Conservation (phyloP, 2,329 filamentous ascomycete genomes). For the Sclerotinia spermophila region DNA sequence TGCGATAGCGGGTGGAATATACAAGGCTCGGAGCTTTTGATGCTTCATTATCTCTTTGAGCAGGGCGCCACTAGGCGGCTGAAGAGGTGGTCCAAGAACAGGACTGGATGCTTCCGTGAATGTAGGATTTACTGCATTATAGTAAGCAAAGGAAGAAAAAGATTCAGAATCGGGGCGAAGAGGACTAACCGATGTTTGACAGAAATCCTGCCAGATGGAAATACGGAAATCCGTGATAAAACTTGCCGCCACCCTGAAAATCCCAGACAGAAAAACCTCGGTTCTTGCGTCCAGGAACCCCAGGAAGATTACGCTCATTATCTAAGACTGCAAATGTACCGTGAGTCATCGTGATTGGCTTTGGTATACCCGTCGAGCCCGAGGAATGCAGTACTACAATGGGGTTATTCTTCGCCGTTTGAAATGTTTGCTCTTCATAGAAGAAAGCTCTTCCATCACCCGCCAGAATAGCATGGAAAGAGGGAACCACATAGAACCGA, state of each 20-base stretch:
- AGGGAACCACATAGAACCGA: background rate
- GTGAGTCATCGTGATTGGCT: slow-evolving; percentile 19
- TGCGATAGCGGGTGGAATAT: slow-evolving; percentile 9
- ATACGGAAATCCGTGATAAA: slow-evolving; percentile 15
- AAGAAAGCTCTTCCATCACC: background rate
- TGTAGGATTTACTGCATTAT: slow-evolving; percentile 1
- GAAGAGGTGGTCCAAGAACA: slow-evolving; percentile 15
- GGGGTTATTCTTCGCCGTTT: slow-evolving; percentile 22
- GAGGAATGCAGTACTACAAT: slow-evolving; percentile 20
- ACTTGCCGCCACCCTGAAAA: background rate
- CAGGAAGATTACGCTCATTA: slow-evolving; percentile 6
- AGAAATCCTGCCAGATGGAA: slow-evolving; percentile 19
- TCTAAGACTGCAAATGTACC: slow-evolving; percentile 18
- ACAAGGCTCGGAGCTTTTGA: slow-evolving; percentile 9
- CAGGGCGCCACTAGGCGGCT: slow-evolving; percentile 16
- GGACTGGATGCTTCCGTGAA: slow-evolving; percentile 9
- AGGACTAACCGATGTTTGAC: background rate
- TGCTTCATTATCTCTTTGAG: slow-evolving; percentile 4
- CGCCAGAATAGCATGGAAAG: background rate
- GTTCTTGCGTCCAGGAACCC: slow-evolving; percentile 8
- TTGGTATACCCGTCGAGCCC: slow-evolving; percentile 20
- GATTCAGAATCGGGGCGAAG: background rate
- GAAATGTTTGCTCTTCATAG: slow-evolving; percentile 25
- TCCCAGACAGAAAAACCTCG: slow-evolving; percentile 12
- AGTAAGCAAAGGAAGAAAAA: background rate